phyloP scores from a whole-genome alignment of 176 grass and related monocot species.

The Cenchrus americanus region DNA sequence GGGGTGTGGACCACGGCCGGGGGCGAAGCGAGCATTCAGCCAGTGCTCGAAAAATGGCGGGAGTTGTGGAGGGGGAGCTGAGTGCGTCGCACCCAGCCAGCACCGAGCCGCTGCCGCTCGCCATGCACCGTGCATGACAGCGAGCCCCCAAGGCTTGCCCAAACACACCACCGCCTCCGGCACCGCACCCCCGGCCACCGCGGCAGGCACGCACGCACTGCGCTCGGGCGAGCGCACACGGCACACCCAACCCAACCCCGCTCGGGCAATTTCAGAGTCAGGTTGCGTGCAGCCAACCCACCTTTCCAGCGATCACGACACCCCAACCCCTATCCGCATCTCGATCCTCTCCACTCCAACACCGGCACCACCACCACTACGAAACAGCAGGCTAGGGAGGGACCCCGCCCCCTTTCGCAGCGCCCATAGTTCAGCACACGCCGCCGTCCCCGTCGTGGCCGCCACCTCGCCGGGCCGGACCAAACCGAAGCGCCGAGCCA shows the following conservation, averaged over 20 bases:
- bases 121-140: not conserved
- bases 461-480: not conserved
- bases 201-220: not conserved
- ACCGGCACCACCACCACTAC: not conserved
- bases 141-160: conserved; percentile 15
- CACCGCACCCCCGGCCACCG: not conserved
- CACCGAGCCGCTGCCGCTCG: not conserved
- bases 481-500: not conserved
- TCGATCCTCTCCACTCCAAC: not conserved
- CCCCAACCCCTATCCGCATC: not conserved
- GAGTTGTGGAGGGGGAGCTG: not conserved
- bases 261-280: not conserved
- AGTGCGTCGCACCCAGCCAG: too few species aligned
- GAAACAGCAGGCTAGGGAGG: too few species aligned
- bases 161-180: not conserved
- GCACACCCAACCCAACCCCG: not conserved
- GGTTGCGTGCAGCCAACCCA: conserved; percentile 5
- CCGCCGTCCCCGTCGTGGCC: not conserved
- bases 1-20: conserved; percentile 3
- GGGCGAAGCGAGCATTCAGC: not conserved
- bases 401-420: not conserved
- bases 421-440: not conserved
- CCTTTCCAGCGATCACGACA: conserved; percentile 48
- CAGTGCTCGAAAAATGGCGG: conserved; percentile 5
- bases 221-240: not conserved